Evolutionary conservation across 768 basidiomycete species (phyloP).

Genomic region (Calocybe gangraenosa): DNA sequence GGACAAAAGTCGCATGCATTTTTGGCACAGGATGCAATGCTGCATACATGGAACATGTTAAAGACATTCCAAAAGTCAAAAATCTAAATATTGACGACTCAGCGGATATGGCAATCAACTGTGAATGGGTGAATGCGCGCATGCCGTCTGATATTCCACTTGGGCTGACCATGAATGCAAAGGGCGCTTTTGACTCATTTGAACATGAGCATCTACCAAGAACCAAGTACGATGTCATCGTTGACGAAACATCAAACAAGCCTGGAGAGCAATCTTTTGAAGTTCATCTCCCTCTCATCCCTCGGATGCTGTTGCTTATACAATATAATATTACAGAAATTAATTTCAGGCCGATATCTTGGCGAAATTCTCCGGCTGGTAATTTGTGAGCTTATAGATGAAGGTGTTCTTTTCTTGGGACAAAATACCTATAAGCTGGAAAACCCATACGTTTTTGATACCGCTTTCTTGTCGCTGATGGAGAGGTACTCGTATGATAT

Average conservation of each 20-base stretch:
- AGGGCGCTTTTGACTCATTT: conserved; percentile 98
- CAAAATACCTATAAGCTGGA: conserved; percentile 99
- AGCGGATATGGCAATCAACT: conserved; percentile 90
- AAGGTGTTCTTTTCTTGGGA: conserved; percentile 95
- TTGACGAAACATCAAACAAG: conserved; percentile 95
- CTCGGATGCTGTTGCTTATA: background rate
- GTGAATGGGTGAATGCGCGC: conserved; percentile 74
- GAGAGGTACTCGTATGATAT: conserved; percentile 56
- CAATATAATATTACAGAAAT: conserved; percentile 52
- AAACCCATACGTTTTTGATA: conserved; percentile 89
- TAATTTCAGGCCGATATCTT: conserved; percentile 92
- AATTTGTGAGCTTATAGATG: conserved; percentile 92
- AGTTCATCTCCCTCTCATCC: conserved; percentile 33
- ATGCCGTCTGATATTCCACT: background rate
- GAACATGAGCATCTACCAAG: conserved; percentile 92
- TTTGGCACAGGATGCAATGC: conserved; percentile 99
- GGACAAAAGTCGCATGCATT: conserved; percentile 91
- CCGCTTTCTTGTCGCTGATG: conserved; percentile 95
- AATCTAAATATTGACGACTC: conserved; percentile 61
- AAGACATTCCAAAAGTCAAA: conserved; percentile 81
- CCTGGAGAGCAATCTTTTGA: conserved; percentile 94
- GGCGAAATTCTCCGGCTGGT: conserved; percentile 96
- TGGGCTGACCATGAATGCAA: conserved; percentile 1
- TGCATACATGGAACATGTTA: conserved; percentile 92
- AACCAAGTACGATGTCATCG: conserved; percentile 89